Percentiles rank a stretch among this genome's conserved stretches.
Conservation (phyloP, 2,329 filamentous ascomycete species). For the Arthrocladium fulminans region DNA sequence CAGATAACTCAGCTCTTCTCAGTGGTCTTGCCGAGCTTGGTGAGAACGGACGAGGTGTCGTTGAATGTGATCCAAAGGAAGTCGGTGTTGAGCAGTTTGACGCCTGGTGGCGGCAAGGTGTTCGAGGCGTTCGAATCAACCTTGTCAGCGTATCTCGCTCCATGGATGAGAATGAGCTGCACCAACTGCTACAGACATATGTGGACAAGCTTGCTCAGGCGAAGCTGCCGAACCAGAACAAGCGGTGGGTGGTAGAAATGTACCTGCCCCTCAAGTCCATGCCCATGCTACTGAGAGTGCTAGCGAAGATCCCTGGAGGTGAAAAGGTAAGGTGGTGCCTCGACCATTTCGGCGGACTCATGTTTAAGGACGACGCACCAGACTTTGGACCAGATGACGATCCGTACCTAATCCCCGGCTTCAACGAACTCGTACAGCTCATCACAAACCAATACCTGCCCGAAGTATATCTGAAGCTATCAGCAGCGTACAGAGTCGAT, state of each 20-base stretch:
- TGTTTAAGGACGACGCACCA: slow-evolving; percentile 33
- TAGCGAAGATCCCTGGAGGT: slow-evolving; percentile 35
- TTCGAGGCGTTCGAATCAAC: slow-evolving; percentile 53
- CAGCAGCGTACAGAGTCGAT: slow-evolving; percentile 48
- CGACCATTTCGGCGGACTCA: slow-evolving; percentile 51
- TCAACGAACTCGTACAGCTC: slow-evolving; percentile 41
- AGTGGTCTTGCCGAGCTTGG: slow-evolving; percentile 45
- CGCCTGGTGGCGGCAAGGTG: slow-evolving; percentile 49
- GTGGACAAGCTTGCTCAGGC: slow-evolving; percentile 43
- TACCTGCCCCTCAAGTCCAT: slow-evolving; percentile 48
- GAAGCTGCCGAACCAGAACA: slow-evolving; percentile 15
- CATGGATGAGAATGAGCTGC: slow-evolving; percentile 35
- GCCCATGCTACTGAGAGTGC: slow-evolving; percentile 40
- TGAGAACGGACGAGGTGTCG: slow-evolving; percentile 45
- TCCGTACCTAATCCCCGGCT: slow-evolving; percentile 43
- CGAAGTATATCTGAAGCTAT: slow-evolving; percentile 49
- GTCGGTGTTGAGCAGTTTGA: slow-evolving; percentile 34
- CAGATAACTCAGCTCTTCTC: slow-evolving; percentile 52
- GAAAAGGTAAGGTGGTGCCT: slow-evolving; percentile 45
- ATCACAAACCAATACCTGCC: slow-evolving; percentile 28
- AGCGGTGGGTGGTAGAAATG: slow-evolving; percentile 48
- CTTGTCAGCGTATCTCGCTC: slow-evolving; percentile 44
- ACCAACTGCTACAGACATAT: slow-evolving; percentile 37
- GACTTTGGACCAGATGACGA: slow-evolving; percentile 27
- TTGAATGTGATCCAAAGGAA: slow-evolving; percentile 45